Evolutionary conservation across 768 basidiomycete species (phyloP).

Genomic region (Phanerochaete sordida): DNA sequence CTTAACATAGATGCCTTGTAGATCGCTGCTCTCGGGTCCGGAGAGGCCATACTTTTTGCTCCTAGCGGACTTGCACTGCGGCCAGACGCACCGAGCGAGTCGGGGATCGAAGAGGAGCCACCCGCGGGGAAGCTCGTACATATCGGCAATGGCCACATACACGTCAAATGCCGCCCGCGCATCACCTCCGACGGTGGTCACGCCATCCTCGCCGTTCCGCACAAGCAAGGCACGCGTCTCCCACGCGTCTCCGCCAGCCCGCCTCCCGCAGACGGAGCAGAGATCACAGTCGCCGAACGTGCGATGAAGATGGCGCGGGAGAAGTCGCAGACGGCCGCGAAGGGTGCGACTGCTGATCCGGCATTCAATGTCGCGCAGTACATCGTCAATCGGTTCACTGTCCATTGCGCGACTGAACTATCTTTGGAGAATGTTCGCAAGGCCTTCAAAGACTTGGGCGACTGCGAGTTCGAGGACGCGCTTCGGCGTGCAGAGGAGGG

Average conservation of each 20-base stretch:
- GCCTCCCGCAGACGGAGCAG: background rate
- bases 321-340: background rate
- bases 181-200: conserved; percentile 67
- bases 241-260: background rate
- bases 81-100: too few species aligned
- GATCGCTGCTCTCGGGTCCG: conserved; percentile 44
- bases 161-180: conserved; percentile 59
- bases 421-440: background rate
- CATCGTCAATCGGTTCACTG: background rate
- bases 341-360: background rate
- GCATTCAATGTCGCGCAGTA: background rate
- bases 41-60: conserved; percentile 66
- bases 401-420: background rate
- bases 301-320: background rate
- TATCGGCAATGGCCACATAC: conserved; percentile 50
- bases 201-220: conserved; percentile 40
- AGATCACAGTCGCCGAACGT: background rate
- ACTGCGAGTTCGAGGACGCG: background rate
- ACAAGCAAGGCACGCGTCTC: background rate
- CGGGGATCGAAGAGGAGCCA: background rate
- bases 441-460: background rate
- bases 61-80: conserved; percentile 42
- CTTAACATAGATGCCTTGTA: conserved; percentile 63
- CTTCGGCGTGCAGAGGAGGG: background rate
- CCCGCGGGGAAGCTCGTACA: background rate